These are phyloP conservation scores for Acanthamoeba royreba DNA, from an alignment of 208 protist genomes.

Conservation along the genomic window DNA sequence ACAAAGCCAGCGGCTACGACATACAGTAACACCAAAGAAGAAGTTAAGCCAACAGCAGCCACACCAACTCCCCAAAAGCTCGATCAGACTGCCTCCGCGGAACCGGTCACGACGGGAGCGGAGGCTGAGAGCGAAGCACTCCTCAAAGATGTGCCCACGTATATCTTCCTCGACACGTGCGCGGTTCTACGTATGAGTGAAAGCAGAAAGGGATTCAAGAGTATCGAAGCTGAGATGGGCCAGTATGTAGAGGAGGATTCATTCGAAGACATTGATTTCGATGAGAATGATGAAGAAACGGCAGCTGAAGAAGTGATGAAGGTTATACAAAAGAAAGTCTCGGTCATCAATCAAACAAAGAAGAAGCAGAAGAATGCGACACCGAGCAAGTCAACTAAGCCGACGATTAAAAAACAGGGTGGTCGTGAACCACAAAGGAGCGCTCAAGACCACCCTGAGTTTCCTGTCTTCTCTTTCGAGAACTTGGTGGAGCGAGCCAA, in stretches of 20 bases:
- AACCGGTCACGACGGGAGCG: not conserved
- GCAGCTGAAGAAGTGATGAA: not conserved
- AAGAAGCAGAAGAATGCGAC: not conserved
- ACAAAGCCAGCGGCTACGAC: no score
- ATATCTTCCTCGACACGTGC: slow-evolving; percentile 8
- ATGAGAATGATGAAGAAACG: not conserved
- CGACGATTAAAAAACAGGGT: not conserved
- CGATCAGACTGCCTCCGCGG: no score
- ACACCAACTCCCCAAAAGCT: no score
- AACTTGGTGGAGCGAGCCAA: not conserved
- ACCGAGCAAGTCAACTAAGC: not conserved
- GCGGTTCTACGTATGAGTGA: not conserved
- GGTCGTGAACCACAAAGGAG: not conserved
- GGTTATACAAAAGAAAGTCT: not conserved
- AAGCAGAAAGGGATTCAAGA: not conserved
- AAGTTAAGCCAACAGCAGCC: no score
- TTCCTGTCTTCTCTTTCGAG: not conserved
- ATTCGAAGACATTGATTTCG: not conserved
- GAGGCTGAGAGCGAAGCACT: not conserved
- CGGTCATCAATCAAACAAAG: not conserved
- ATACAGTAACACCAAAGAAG: no score
- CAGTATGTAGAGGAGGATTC: not conserved
- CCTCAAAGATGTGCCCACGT: not conserved
- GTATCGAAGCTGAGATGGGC: not conserved
- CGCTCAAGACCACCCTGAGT: not conserved